Evolutionary conservation across 2,329 filamentous ascomycete species (phyloP).

Genomic region (Colletotrichum caudatum): DNA sequence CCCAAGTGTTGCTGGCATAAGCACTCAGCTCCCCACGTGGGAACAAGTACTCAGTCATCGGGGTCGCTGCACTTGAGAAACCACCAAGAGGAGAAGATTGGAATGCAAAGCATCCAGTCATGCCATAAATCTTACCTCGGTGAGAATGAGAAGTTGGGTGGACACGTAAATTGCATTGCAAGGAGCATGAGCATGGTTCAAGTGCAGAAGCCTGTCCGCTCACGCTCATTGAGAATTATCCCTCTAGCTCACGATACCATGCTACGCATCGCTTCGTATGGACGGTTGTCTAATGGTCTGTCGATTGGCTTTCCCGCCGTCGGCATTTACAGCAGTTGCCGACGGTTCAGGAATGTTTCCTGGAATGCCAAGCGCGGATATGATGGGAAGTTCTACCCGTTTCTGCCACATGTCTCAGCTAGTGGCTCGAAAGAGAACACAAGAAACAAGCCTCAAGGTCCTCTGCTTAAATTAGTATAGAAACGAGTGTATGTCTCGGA

Average conservation of each 20-base stretch:
- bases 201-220: too few species aligned
- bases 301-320: too few species aligned
- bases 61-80: not conserved
- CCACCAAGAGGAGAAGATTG: not conserved
- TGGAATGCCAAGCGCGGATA: not conserved
- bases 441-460: not conserved
- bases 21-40: not conserved
- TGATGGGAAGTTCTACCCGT: not conserved
- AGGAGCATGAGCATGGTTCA: too few species aligned
- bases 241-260: too few species aligned
- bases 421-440: not conserved
- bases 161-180: too few species aligned
- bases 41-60: too few species aligned
- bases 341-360: not conserved
- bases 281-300: too few species aligned
- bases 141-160: too few species aligned
- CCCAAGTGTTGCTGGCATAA: not conserved
- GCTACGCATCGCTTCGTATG: too few species aligned
- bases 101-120: not conserved
- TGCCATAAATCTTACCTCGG: not conserved
- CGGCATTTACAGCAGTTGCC: too few species aligned
- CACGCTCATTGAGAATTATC: too few species aligned
- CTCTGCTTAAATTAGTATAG: not conserved
- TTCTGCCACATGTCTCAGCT: not conserved
- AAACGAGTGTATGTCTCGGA: not conserved